These are phyloP conservation scores for Kodamaea sp. DNA, from an alignment of 1,139 yeast genomes.

Conservation along the genomic window DNA sequence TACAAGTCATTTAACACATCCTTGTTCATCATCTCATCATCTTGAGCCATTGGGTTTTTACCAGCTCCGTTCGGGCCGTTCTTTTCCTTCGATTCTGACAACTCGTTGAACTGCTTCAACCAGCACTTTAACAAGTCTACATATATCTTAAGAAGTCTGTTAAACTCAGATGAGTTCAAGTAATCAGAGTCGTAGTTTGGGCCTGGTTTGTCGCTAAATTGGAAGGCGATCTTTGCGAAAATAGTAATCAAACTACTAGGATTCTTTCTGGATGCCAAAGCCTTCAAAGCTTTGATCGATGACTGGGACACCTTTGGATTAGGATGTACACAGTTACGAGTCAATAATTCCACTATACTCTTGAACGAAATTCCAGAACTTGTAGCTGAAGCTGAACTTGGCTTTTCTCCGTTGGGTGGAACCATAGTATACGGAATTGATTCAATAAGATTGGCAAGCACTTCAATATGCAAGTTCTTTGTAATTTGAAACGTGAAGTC, in stretches of 20 bases:
- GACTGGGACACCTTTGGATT: constrained; percentile 63
- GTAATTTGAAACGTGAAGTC: constrained; percentile 38
- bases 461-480: constrained; percentile 49
- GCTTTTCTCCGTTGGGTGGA: constrained; percentile 29
- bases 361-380: constrained; percentile 49
- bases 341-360: constrained; percentile 68
- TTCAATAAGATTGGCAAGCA: constrained; percentile 71
- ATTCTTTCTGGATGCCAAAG: constrained; percentile 66
- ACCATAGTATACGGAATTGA: constrained; percentile 69
- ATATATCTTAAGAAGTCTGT: constrained; percentile 63
- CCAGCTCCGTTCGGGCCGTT: constrained; percentile 19
- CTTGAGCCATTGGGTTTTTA: constrained; percentile 34
- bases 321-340: constrained; percentile 73
- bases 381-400: constrained; percentile 10
- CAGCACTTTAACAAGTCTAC: constrained; percentile 80
- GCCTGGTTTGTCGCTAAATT: constrained; percentile 66
- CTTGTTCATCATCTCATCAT: constrained; percentile 41
- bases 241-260: constrained; percentile 72
- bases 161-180: constrained; percentile 59
- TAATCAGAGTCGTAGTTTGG: constrained; percentile 53
- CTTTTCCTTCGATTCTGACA: constrained; percentile 14
- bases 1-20: constrained; percentile 47
- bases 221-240: constrained; percentile 79
- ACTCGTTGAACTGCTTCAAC: constrained; percentile 60
- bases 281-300: constrained; percentile 62